A percentile compares a stretch with the other conserved stretches of the same genome.
These are phyloP conservation scores for Picochlorum sp. DNA, from an alignment of 139 green algal genomes.

Conservation along the genomic window DNA sequence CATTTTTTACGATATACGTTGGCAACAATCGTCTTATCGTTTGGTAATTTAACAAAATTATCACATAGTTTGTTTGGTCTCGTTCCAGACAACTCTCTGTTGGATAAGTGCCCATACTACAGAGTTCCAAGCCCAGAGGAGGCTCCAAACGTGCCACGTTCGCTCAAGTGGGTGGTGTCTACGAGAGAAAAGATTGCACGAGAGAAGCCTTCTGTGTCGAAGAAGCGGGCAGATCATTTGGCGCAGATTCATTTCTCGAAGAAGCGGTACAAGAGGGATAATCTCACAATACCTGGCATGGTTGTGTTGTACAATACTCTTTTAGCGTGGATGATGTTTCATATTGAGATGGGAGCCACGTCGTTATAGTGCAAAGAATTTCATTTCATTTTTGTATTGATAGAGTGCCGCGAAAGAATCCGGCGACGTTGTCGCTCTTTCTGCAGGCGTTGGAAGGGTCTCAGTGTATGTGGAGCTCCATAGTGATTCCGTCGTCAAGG, in stretches of 20 bases:
- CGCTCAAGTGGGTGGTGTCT: no score
- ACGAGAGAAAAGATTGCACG: no score
- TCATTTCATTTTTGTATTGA: neutral
- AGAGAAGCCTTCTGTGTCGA: no score
- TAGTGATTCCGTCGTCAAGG: slow-evolving; percentile 29
- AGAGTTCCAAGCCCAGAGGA: neutral
- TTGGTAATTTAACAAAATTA: neutral
- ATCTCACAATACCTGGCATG: slow-evolving; percentile 6
- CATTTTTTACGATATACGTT: slow-evolving; percentile 10
- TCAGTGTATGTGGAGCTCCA: slow-evolving; percentile 31
- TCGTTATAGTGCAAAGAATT: slow-evolving; percentile 2
- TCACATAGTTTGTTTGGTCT: slow-evolving; percentile 15
- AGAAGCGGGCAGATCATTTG: no score
- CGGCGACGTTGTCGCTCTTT: slow-evolving; percentile 19
- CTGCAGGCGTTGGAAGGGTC: slow-evolving; percentile 34
- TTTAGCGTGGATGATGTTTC: slow-evolving; percentile 27
- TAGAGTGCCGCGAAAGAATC: neutral
- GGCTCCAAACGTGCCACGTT: no score
- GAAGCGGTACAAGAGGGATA: slow-evolving; percentile 6
- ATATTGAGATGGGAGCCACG: slow-evolving; percentile 20
- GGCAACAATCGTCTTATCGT: slow-evolving; percentile 1
- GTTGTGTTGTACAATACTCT: slow-evolving; percentile 20
- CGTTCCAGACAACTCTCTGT: slow-evolving; percentile 10
- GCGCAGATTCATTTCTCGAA: neutral
- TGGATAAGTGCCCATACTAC: slow-evolving; percentile 21